Evolutionary conservation across 1,284 basidiomycete species (phyloP).

Genomic region (Ganoderma leucocontextum): DNA sequence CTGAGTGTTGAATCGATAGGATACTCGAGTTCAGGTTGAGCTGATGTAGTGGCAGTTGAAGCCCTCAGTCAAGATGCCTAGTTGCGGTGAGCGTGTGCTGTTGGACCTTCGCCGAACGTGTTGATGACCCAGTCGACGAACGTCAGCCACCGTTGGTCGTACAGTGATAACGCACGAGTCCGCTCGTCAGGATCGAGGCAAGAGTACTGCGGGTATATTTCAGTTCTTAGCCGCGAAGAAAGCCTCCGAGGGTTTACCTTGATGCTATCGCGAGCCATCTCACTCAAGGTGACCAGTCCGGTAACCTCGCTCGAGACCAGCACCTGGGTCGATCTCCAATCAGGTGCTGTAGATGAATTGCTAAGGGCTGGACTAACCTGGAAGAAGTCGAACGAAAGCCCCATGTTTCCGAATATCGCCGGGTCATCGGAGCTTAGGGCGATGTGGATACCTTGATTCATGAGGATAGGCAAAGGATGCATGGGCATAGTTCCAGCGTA

Average conservation of each 20-base stretch:
- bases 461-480: conserved; percentile 71
- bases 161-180: not conserved
- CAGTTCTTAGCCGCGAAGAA: not conserved
- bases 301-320: conserved; percentile 70
- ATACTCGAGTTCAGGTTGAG: not conserved
- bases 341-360: not conserved
- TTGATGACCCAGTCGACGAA: conserved; percentile 11
- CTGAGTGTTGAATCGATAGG: not conserved
- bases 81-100: not conserved
- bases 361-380: conserved; percentile 48
- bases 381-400: conserved; percentile 76
- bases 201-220: not conserved
- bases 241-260: conserved; percentile 47
- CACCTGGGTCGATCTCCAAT: conserved; percentile 49
- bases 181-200: conserved; percentile 7
- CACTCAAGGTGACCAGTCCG: conserved; percentile 64
- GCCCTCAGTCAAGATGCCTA: not conserved
- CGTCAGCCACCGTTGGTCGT: not conserved
- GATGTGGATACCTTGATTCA: conserved; percentile 76
- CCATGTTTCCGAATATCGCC: conserved; percentile 77
- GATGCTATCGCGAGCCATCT: conserved; percentile 70
- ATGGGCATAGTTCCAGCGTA: conserved; percentile 78
- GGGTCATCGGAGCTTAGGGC: conserved; percentile 79
- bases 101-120: not conserved
- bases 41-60: conserved; percentile 3